These are phyloP conservation scores for Pythium brachiatum DNA, from an alignment of 352 stramenopile genomes.

Conservation along the genomic window DNA sequence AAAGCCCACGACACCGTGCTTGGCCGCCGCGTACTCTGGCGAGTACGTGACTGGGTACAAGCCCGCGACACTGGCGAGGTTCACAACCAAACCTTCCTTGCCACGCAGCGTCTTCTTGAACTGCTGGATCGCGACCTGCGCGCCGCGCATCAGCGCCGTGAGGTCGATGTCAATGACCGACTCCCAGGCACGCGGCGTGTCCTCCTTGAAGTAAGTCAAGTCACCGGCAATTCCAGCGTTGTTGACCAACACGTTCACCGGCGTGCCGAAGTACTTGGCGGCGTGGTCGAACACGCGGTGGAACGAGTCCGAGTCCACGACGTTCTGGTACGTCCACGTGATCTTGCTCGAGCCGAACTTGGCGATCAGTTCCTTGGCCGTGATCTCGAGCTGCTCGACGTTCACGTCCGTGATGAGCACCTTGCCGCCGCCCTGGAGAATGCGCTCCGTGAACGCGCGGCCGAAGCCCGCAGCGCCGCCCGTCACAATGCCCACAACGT, in stretches of 20 bases:
- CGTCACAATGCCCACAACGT: conserved; percentile 69
- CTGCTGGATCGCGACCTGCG: conserved; percentile 55
- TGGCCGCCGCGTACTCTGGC: conserved; percentile 70
- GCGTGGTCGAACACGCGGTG: conserved; percentile 55
- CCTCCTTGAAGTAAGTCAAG: conserved; percentile 44
- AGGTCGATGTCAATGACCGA: conserved; percentile 72
- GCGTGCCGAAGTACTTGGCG: conserved; percentile 50
- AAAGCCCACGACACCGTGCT: conserved; percentile 72
- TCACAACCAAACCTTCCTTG: conserved; percentile 67
- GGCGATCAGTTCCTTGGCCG: conserved; percentile 53
- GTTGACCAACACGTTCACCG: conserved; percentile 76
- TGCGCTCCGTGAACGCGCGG: conserved; percentile 54
- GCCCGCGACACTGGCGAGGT: conserved; percentile 66
- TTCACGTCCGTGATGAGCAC: conserved; percentile 81
- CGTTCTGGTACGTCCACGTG: conserved; percentile 66
- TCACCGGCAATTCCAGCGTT: conserved; percentile 74
- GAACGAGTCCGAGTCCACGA: conserved; percentile 67
- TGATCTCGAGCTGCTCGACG: conserved; percentile 49
- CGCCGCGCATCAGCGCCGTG: conserved; percentile 64
- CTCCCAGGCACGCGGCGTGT: conserved; percentile 46
- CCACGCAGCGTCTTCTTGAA: conserved; percentile 59
- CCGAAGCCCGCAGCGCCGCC: conserved; percentile 67
- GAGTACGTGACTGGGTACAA: conserved; percentile 49
- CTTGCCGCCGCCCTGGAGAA: conserved; percentile 49
- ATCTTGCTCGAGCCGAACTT: conserved; percentile 54